Percentiles rank a stretch among this genome's conserved stretches.
These are phyloP conservation scores for Solanum peruvianum DNA, from an alignment of 257 asterid species.

Conservation along the genomic window DNA sequence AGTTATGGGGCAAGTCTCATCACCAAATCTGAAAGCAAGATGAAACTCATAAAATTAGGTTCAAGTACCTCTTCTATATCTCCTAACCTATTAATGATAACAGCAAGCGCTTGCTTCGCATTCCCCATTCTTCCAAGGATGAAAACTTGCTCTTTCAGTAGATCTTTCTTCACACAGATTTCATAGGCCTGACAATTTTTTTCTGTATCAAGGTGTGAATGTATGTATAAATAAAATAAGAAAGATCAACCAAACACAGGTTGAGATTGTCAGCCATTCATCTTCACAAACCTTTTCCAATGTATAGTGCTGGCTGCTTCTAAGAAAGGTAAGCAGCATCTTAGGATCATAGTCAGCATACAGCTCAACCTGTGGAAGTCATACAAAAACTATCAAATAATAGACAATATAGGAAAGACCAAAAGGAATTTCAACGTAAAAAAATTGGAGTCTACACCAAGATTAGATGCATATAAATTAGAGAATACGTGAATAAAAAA, in stretches of 20 bases:
- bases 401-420: neutral
- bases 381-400: neutral
- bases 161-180: slow-evolving; percentile 59
- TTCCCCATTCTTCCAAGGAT: slow-evolving; percentile 99
- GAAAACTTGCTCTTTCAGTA: slow-evolving; percentile 86
- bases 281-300: slow-evolving; percentile 71
- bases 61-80: slow-evolving; percentile 78
- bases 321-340: slow-evolving; percentile 92
- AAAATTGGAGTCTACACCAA: neutral
- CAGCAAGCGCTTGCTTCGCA: slow-evolving; percentile 77
- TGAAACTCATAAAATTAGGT: neutral
- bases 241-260: neutral
- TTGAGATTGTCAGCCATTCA: neutral
- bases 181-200: slow-evolving; percentile 71
- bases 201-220: neutral
- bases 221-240: neutral
- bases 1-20: slow-evolving; percentile 12
- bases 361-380: slow-evolving; percentile 69
- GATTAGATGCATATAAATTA: neutral
- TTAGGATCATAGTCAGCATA: slow-evolving; percentile 83
- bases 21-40: slow-evolving; percentile 6
- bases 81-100: slow-evolving; percentile 79
- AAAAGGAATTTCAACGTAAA: neutral
- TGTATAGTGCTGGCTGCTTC: slow-evolving; percentile 96
- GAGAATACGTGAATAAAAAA: neutral